Evolutionary conservation across 768 basidiomycete species (phyloP).

Genomic region (Suillus variegatus): DNA sequence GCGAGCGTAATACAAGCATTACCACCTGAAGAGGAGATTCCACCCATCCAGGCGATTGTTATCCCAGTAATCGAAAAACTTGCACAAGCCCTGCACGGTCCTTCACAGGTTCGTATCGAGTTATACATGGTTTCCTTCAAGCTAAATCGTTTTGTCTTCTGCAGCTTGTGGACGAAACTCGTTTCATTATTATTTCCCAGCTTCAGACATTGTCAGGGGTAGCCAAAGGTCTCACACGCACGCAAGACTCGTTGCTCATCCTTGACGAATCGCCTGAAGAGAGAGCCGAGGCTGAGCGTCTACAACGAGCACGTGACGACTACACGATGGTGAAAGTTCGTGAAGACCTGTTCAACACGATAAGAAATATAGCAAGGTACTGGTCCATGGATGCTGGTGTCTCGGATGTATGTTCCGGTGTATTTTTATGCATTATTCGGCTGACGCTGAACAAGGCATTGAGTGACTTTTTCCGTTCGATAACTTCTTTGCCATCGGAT

Average conservation of each 20-base stretch:
- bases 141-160: not conserved
- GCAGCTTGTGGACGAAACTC: constrained; percentile 76
- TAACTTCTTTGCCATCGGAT: constrained; percentile 79
- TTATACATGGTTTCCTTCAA: too few relatives aligned
- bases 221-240: constrained; percentile 83
- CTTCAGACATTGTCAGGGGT: constrained; percentile 83
- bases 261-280: constrained; percentile 59
- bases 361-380: constrained; percentile 62
- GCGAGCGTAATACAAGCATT: constrained; percentile 92
- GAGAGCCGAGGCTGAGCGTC: constrained; percentile 49
- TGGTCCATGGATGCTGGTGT: constrained; percentile 83
- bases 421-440: constrained; percentile 6
- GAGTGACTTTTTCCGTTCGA: constrained; percentile 83
- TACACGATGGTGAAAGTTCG: constrained; percentile 62
- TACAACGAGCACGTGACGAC: constrained; percentile 66
- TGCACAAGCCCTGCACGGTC: constrained; percentile 57
- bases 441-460: constrained; percentile 50
- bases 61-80: constrained; percentile 74
- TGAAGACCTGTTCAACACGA: constrained; percentile 60
- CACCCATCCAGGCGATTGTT: constrained; percentile 78
- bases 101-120: constrained; percentile 47
- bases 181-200: constrained; percentile 63
- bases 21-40: constrained; percentile 74
- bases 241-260: constrained; percentile 64
- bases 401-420: constrained; percentile 60